Evolutionary conservation across 1,284 basidiomycete species (phyloP).

Genomic region (Cutaneotrichosporon cutaneum): DNA sequence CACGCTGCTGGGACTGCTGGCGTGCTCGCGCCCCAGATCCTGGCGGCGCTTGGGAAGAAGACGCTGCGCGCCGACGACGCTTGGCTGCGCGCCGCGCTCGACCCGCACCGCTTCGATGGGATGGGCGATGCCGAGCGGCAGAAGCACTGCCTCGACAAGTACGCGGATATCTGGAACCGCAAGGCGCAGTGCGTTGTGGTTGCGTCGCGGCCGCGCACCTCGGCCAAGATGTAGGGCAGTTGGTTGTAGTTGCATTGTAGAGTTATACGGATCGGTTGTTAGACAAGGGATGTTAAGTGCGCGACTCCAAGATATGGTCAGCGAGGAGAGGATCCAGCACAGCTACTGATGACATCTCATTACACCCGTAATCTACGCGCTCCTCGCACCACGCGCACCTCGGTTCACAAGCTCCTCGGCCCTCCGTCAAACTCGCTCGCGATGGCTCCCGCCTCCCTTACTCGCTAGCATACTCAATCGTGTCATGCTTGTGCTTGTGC

Average conservation of each 20-base stretch:
- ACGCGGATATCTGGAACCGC: constrained; percentile 37
- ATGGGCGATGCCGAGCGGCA: constrained; percentile 8
- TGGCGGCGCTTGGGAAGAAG: constrained; percentile 12
- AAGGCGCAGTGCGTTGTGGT: constrained; percentile 11
- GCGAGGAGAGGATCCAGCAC: too few relatives aligned
- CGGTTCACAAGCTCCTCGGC: too few relatives aligned
- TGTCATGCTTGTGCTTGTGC: constrained; percentile 11
- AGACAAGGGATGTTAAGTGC: background rate
- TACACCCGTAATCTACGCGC: background rate
- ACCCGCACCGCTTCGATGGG: constrained; percentile 39
- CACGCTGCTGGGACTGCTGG: constrained; percentile 30
- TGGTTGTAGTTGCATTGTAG: constrained; percentile 2
- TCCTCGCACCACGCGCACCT: too few relatives aligned
- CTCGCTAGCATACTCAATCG: background rate
- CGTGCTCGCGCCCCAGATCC: constrained; percentile 29
- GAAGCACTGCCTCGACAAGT: constrained; percentile 24
- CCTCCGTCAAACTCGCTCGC: too few relatives aligned
- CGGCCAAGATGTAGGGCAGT: constrained; percentile 2
- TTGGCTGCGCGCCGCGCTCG: constrained; percentile 24
- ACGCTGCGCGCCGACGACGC: constrained; percentile 2
- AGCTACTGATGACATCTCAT: too few relatives aligned
- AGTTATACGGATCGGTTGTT: background rate
- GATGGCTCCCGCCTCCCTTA: too few relatives aligned
- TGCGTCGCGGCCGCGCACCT: background rate
- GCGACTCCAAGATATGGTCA: background rate